Evolutionary conservation across 148 eudicot species (phyloP).

Genomic region (Chenopodium berlandieri): DNA sequence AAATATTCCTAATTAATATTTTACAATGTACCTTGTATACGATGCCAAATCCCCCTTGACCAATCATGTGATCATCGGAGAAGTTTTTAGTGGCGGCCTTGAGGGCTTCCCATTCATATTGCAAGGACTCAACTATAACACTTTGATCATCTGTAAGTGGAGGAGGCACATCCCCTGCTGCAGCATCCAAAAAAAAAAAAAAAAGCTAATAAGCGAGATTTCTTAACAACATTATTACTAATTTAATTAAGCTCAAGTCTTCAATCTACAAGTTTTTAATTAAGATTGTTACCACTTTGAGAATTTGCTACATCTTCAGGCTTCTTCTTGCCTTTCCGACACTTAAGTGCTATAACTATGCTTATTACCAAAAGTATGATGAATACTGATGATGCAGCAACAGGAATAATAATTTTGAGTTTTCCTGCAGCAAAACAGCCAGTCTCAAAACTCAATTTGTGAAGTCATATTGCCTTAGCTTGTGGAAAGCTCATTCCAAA

Average conservation of each 20-base stretch:
- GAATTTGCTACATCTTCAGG: not conserved
- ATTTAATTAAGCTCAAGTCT: not conserved
- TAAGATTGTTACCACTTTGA: not conserved
- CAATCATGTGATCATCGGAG: constrained; percentile 22
- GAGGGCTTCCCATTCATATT: constrained; percentile 18
- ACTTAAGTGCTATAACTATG: not conserved
- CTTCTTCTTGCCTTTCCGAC: not conserved
- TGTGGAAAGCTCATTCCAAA: not conserved
- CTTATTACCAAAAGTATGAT: not conserved
- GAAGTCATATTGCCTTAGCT: not conserved
- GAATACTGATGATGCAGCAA: not conserved
- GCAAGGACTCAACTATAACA: constrained; percentile 18
- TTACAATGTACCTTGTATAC: constrained; percentile 26
- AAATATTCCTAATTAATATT: too few species aligned
- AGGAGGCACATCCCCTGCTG: not conserved
- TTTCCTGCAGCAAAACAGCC: constrained; percentile 6
- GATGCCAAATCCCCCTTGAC: constrained; percentile 29
- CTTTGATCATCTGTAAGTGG: not conserved
- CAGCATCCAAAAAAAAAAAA: not conserved
- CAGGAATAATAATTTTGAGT: not conserved
- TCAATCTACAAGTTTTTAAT: not conserved
- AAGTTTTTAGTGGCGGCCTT: constrained; percentile 28
- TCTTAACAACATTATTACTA: too few species aligned
- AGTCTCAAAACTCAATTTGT: not conserved
- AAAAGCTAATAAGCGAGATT: not conserved